Evolutionary conservation across 306 rosid species (phyloP).

Genomic region (Ochetophila trinervis): DNA sequence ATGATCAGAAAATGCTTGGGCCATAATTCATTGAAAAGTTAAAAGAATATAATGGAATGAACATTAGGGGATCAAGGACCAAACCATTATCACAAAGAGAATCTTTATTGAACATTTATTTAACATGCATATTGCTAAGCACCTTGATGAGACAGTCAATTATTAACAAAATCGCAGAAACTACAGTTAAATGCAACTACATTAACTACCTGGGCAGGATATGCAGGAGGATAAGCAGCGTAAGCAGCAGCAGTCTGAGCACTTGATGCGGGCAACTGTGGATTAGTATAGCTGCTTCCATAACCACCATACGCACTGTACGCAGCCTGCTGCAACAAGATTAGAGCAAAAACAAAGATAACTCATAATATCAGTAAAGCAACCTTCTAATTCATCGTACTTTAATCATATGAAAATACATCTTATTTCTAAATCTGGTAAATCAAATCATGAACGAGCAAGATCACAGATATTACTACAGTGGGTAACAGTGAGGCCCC

Average conservation of each 20-base stretch:
- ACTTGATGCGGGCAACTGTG: conserved; percentile 57
- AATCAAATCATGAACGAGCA: background rate
- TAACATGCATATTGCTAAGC: too few relatives aligned
- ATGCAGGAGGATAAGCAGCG: conserved; percentile 77
- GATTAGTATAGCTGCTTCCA: conserved; percentile 53
- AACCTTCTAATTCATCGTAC: background rate
- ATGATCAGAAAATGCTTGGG: too few relatives aligned
- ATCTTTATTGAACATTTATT: too few relatives aligned
- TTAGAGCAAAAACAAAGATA: conserved; percentile 2
- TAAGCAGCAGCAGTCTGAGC: conserved; percentile 73
- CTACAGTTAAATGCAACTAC: background rate
- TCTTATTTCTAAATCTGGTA: background rate
- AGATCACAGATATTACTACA: background rate
- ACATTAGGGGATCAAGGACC: too few relatives aligned
- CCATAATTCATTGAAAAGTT: too few relatives aligned
- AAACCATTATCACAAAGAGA: too few relatives aligned
- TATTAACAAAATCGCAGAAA: too few relatives aligned
- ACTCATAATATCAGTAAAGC: too few relatives aligned
- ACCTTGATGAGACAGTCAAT: too few relatives aligned
- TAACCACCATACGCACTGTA: conserved; percentile 77
- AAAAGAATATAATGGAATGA: too few relatives aligned
- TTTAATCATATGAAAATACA: background rate
- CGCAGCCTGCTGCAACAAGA: conserved; percentile 54
- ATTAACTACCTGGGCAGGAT: conserved; percentile 76
- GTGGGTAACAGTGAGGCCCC: too few relatives aligned